phyloP scores from a whole-genome alignment of 352 stramenopile genomes.

The Globisporangium nunn region DNA sequence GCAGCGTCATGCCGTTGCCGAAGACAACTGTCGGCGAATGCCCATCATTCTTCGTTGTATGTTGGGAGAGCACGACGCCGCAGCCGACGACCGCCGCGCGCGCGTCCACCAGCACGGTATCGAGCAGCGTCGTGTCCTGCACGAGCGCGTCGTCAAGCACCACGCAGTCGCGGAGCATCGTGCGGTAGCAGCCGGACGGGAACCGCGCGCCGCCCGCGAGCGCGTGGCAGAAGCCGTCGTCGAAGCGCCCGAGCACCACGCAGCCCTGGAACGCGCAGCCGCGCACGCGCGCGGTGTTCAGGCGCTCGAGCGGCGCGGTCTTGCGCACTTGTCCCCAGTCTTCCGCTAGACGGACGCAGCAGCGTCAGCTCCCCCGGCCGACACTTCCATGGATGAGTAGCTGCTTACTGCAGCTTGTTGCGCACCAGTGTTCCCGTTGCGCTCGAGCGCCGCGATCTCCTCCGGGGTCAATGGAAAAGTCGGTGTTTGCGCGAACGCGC shows the following conservation, averaged over 20 bases:
- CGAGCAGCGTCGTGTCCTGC: slow-evolving; percentile 53
- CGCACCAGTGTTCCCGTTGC: slow-evolving; percentile 58
- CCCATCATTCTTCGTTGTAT: not conserved
- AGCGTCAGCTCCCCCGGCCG: not conserved
- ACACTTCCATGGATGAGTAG: not conserved
- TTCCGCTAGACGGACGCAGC: slow-evolving; percentile 24
- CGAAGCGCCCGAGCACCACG: slow-evolving; percentile 58
- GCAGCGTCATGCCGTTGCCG: slow-evolving; percentile 54
- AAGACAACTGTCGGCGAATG: slow-evolving; percentile 7
- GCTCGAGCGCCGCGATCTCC: slow-evolving; percentile 47
- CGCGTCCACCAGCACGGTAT: slow-evolving; percentile 35
- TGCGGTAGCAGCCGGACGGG: slow-evolving; percentile 54
- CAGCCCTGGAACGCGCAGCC: slow-evolving; percentile 60
- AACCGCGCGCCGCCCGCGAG: slow-evolving; percentile 53
- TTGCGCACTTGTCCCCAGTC: slow-evolving; percentile 56
- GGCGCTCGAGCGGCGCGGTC: slow-evolving; percentile 9
- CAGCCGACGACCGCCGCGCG: slow-evolving; percentile 57
- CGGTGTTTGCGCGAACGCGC: not conserved
- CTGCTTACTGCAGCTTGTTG: too few relatives aligned
- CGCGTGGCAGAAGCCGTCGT: slow-evolving; percentile 17
- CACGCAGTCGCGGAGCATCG: slow-evolving; percentile 47
- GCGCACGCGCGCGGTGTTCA: slow-evolving; percentile 40
- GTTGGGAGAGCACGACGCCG: slow-evolving; percentile 37
- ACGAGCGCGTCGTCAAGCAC: slow-evolving; percentile 76
- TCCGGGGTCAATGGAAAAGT: slow-evolving; percentile 23